These are phyloP conservation scores for Dimocarpus longan DNA, from an alignment of 345 rosid species.

Conservation along the genomic window DNA sequence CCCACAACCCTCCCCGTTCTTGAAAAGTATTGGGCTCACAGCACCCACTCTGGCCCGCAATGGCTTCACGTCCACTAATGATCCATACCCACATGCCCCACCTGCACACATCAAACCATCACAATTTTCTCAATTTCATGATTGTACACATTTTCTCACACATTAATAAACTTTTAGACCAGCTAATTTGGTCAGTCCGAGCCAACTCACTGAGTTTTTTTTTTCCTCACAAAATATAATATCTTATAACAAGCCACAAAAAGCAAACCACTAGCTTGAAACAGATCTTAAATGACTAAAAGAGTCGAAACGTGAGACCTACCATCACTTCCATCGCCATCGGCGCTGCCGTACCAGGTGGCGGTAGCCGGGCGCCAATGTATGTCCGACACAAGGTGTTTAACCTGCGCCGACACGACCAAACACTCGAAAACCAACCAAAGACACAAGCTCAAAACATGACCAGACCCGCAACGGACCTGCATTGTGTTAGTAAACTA, in stretches of 20 bases:
- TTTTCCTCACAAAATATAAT: too few relatives aligned
- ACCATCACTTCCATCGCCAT: slow-evolving; percentile 97
- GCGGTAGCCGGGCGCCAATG: slow-evolving; percentile 92
- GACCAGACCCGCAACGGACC: slow-evolving; percentile 21
- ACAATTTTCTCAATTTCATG: neutral
- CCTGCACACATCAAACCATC: slow-evolving; percentile 43
- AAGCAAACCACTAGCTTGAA: neutral
- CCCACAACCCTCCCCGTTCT: slow-evolving; percentile 90
- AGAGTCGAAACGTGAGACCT: too few relatives aligned
- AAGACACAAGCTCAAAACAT: slow-evolving; percentile 14
- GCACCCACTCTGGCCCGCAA: slow-evolving; percentile 86
- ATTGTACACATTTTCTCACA: neutral
- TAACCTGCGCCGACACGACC: slow-evolving; percentile 31
- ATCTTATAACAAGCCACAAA: neutral
- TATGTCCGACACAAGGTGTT: slow-evolving; percentile 30
- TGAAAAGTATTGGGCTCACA: slow-evolving; percentile 83
- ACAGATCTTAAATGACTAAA: neutral
- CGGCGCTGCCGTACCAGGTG: slow-evolving; percentile 97
- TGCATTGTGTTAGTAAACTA: slow-evolving; percentile 40
- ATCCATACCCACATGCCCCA: slow-evolving; percentile 97
- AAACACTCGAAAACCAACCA: slow-evolving; percentile 22
- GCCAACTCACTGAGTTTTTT: neutral
- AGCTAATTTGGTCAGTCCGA: neutral
- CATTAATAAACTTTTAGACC: neutral
- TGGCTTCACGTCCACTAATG: slow-evolving; percentile 86